Conservation (phyloP, 495 filamentous ascomycete genomes). For the Daldinia bambusicola region DNA sequence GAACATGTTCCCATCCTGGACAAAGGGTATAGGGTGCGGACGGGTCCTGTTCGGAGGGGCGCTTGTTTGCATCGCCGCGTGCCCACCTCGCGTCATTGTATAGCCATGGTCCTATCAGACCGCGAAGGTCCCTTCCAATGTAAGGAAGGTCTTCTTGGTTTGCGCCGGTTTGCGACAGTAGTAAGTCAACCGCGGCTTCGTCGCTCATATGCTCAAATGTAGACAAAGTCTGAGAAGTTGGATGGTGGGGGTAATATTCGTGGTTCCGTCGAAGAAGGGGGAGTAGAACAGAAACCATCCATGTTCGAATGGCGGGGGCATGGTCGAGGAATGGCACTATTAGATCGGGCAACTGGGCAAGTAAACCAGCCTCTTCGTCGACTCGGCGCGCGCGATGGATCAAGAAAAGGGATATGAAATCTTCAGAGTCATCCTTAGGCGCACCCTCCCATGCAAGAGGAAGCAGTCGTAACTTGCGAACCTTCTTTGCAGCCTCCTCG, state of each 20-base stretch:
- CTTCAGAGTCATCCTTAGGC: slow-evolving; percentile 58
- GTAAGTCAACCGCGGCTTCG: slow-evolving; percentile 68
- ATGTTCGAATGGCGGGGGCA: slow-evolving; percentile 71
- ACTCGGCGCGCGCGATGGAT: slow-evolving; percentile 79
- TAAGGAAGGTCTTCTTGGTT: slow-evolving; percentile 53
- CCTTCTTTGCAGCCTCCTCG: slow-evolving; percentile 71
- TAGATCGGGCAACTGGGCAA: slow-evolving; percentile 76
- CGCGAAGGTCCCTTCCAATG: slow-evolving; percentile 77
- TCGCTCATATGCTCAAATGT: slow-evolving; percentile 71
- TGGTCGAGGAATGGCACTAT: slow-evolving; percentile 78
- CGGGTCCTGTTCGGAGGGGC: slow-evolving; percentile 20
- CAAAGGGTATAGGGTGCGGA: slow-evolving; percentile 42
- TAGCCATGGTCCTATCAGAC: slow-evolving; percentile 84
- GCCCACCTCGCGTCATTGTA: slow-evolving; percentile 74
- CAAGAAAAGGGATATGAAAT: slow-evolving; percentile 74
- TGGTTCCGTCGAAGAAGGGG: slow-evolving; percentile 83
- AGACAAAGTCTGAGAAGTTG: slow-evolving; percentile 64
- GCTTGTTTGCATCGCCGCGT: slow-evolving; percentile 42
- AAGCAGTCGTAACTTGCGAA: slow-evolving; percentile 74
- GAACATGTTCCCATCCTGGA: slow-evolving; percentile 79
- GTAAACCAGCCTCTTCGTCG: slow-evolving; percentile 79
- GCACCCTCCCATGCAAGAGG: slow-evolving; percentile 65
- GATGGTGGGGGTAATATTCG: slow-evolving; percentile 78
- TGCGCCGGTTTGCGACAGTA: slow-evolving; percentile 71
- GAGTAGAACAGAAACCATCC: slow-evolving; percentile 81